phyloP scores from a whole-genome alignment of 805 yeast genomes.

The Ogataea corticis region DNA sequence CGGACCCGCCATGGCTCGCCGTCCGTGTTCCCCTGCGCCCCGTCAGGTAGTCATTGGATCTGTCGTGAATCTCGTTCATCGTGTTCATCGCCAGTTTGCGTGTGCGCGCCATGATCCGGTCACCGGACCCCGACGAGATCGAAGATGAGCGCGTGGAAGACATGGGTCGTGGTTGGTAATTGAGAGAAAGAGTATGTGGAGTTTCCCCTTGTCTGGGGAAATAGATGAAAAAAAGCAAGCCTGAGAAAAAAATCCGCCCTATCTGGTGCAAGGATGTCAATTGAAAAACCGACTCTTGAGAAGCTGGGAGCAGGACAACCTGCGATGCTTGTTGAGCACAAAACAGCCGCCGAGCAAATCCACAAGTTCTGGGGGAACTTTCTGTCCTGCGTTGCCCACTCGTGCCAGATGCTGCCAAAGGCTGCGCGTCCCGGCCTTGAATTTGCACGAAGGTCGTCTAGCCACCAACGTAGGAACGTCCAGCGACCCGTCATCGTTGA shows the following conservation, averaged over 20 bases:
- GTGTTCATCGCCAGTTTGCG: slow-evolving; percentile 24
- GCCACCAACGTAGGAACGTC: slow-evolving; percentile 19
- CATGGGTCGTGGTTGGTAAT: neutral
- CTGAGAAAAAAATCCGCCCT: neutral
- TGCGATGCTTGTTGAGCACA: slow-evolving; percentile 37
- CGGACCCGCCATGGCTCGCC: slow-evolving; percentile 13
- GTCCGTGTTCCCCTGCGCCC: slow-evolving; percentile 4
- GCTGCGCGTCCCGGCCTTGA: slow-evolving; percentile 22
- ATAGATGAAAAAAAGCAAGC: neutral
- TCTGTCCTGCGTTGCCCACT: slow-evolving; percentile 4
- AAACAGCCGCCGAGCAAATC: slow-evolving; percentile 33
- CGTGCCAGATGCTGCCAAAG: slow-evolving; percentile 17
- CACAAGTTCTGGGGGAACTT: slow-evolving; percentile 22
- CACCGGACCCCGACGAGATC: slow-evolving; percentile 11
- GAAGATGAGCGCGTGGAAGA: slow-evolving; percentile 9
- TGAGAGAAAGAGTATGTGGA: neutral
- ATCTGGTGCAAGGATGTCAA: slow-evolving; percentile 11
- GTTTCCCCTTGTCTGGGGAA: neutral
- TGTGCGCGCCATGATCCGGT: slow-evolving; percentile 14
- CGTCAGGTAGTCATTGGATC: slow-evolving; percentile 23
- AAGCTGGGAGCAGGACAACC: slow-evolving; percentile 33
- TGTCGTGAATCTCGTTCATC: slow-evolving; percentile 24
- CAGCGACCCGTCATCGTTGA: slow-evolving; percentile 32
- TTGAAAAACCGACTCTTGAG: slow-evolving; percentile 31
- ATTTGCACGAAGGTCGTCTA: slow-evolving; percentile 20